Conservation (phyloP, 2,329 filamentous ascomycete species). For the Ceratocystis colombiana region DNA sequence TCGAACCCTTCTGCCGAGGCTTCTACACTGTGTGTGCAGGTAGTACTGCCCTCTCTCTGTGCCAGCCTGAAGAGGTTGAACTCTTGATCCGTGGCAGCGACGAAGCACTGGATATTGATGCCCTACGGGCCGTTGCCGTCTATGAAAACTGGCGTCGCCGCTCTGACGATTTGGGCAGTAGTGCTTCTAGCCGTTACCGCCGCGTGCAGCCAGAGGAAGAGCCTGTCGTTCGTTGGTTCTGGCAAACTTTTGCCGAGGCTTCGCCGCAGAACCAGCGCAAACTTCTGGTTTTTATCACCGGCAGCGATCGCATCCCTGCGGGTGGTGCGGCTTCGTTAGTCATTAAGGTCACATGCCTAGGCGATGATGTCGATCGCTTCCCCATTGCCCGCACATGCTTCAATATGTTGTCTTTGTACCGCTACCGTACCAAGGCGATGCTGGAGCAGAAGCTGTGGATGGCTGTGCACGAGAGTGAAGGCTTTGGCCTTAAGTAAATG, state of each 20-base stretch:
- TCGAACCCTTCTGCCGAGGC: constrained; percentile 85
- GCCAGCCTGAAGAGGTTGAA: constrained; percentile 85
- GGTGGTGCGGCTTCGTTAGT: constrained; percentile 71
- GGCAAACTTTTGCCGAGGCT: constrained; percentile 64
- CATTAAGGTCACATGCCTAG: constrained; percentile 66
- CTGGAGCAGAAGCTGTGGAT: constrained; percentile 68
- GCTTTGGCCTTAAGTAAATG: constrained; percentile 72
- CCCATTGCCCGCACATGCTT: constrained; percentile 87
- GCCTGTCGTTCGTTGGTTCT: constrained; percentile 73
- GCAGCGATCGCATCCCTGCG: constrained; percentile 80
- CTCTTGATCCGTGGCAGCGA: constrained; percentile 76
- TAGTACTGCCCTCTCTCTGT: constrained; percentile 68
- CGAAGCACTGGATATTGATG: constrained; percentile 67
- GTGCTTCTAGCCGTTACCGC: constrained; percentile 39
- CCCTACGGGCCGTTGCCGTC: constrained; percentile 63
- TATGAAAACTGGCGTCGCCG: constrained; percentile 66
- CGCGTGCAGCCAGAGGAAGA: constrained; percentile 38
- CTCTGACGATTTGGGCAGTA: constrained; percentile 28
- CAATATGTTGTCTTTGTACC: constrained; percentile 69
- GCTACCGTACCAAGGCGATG: constrained; percentile 55
- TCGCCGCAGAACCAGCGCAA: constrained; percentile 60
- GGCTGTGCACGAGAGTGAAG: constrained; percentile 81
- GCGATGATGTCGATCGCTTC: constrained; percentile 62
- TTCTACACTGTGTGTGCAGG: constrained; percentile 89
- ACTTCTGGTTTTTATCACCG: constrained; percentile 77